These are phyloP conservation scores for Globisporangium ultimum DNA, from an alignment of 352 stramenopile genomes.

Conservation along the genomic window DNA sequence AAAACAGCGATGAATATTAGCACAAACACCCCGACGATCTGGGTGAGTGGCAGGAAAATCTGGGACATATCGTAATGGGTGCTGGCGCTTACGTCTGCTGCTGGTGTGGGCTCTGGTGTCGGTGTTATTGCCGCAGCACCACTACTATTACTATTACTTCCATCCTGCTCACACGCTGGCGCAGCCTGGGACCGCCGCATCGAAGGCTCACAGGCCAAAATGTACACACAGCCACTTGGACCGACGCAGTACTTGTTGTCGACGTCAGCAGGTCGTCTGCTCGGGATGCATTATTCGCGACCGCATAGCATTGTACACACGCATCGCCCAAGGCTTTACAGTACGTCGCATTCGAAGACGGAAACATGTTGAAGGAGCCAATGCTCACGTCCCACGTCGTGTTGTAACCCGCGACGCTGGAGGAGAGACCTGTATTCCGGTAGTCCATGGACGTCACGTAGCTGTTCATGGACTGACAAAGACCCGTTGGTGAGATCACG, in stretches of 20 bases:
- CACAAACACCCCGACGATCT: not conserved
- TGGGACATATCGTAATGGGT: not conserved
- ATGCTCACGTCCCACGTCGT: constrained; percentile 6
- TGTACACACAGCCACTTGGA: constrained; percentile 47
- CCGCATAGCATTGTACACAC: constrained; percentile 39
- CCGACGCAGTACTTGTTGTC: constrained; percentile 1
- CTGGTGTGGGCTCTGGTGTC: not conserved
- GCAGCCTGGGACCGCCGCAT: constrained; percentile 24
- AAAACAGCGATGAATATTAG: not conserved
- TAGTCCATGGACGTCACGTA: constrained; percentile 20
- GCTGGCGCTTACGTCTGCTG: not conserved
- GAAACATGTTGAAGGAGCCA: constrained; percentile 25
- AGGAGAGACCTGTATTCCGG: constrained; percentile 33
- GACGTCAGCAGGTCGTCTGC: constrained; percentile 15
- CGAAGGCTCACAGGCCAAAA: constrained; percentile 50
- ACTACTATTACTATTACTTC: too few relatives aligned
- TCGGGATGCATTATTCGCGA: constrained; percentile 16
- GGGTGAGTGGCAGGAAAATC: not conserved
- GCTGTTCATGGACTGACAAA: constrained; percentile 49
- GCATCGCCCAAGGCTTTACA: constrained; percentile 48
- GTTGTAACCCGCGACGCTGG: constrained; percentile 51
- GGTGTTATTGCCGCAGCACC: not conserved
- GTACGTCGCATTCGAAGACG: constrained; percentile 59
- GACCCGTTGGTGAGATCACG: constrained; percentile 46
- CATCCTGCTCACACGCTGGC: too few relatives aligned